A percentile compares a stretch with the other conserved stretches of the same genome.
phyloP scores from a whole-genome alignment of 805 yeast species.

The Ogataea trehalophila region DNA sequence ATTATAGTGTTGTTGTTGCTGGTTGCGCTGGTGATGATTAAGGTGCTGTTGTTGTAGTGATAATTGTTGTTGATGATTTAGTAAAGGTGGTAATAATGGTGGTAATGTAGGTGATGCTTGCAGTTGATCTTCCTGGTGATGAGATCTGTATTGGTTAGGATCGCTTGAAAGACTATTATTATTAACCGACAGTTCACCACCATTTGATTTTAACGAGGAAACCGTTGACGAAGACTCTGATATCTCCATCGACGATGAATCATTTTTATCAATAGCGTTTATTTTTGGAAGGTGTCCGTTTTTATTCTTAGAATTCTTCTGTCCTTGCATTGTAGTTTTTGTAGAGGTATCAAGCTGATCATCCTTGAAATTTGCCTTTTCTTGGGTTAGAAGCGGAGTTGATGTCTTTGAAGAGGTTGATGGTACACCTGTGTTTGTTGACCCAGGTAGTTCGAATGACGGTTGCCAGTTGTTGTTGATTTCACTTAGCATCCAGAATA shows the following conservation, averaged over 20 bases:
- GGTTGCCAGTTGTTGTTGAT: constrained; percentile 16
- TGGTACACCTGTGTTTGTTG: not conserved
- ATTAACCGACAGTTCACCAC: too few relatives aligned
- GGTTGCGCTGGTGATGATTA: not conserved
- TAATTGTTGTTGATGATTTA: not conserved
- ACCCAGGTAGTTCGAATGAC: constrained; percentile 7
- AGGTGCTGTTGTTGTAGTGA: not conserved
- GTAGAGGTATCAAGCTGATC: too few relatives aligned
- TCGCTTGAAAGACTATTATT: too few relatives aligned
- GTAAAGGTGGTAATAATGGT: not conserved
- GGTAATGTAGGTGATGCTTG: not conserved
- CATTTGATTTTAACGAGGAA: too few relatives aligned
- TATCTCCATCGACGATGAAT: too few relatives aligned
- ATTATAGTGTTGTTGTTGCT: not conserved
- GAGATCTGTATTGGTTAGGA: not conserved
- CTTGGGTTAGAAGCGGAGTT: not conserved
- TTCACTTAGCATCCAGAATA: constrained; percentile 6
- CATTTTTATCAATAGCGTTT: too few relatives aligned
- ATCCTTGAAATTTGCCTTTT: too few relatives aligned
- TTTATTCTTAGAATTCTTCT: not conserved
- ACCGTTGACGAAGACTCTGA: too few relatives aligned
- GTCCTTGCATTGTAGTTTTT: not conserved
- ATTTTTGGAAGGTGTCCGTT: too few relatives aligned
- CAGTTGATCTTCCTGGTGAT: not conserved
- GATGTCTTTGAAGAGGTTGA: not conserved